These are phyloP conservation scores for Fusarium oligoseptatum DNA, from an alignment of 2,329 filamentous ascomycete species.

Conservation along the genomic window DNA sequence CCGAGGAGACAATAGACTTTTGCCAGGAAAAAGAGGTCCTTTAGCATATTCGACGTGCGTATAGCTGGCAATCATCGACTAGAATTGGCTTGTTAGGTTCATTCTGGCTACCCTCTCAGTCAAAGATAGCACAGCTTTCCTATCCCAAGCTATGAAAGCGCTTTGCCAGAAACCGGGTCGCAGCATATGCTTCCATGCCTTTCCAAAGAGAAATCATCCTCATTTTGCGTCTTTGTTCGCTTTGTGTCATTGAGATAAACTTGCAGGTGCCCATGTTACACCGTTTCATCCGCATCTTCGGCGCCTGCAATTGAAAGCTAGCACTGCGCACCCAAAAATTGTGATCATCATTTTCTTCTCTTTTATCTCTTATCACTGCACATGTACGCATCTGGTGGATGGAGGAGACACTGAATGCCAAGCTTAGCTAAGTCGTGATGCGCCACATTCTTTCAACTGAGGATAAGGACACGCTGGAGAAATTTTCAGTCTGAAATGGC, in stretches of 20 bases:
- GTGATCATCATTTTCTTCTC: background rate
- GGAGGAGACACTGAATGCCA: background rate
- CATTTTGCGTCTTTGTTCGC: background rate
- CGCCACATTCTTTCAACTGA: background rate
- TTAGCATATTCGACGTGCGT: rapidly evolving
- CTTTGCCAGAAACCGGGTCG: background rate
- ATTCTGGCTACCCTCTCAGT: background rate
- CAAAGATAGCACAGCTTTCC: background rate
- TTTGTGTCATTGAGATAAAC: background rate
- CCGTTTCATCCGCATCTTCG: background rate
- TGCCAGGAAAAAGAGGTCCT: background rate
- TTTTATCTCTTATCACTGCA: background rate
- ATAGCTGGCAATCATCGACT: background rate
- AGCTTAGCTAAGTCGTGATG: background rate
- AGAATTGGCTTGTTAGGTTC: background rate
- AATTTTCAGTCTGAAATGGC: background rate
- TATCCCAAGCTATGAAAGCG: background rate
- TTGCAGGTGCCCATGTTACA: background rate
- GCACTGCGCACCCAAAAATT: background rate
- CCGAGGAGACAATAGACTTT: background rate
- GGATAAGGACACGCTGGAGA: background rate
- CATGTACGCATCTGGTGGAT: background rate
- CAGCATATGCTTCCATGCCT: background rate
- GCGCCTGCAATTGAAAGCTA: background rate
- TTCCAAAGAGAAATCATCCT: background rate